Evolutionary conservation across 1,139 yeast species (phyloP), one percentile per base, ranked within the genome.

Genomic region (Candida sp.): DNA sequence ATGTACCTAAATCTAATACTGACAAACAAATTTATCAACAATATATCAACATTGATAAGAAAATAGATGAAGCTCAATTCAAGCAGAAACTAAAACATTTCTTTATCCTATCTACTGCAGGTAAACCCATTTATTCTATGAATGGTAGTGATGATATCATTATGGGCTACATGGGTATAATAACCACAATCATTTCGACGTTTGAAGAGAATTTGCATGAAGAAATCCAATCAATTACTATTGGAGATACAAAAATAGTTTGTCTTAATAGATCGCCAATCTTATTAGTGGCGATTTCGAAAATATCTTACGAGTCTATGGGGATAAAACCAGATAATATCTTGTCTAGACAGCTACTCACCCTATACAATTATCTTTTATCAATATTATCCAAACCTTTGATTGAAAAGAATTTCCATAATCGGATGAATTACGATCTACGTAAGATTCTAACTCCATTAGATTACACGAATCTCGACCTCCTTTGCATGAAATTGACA

Each of bases 41-140:
- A 22, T 47, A 51, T 40, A 54, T 65, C 6, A 34, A 38, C 1
- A 49, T 57, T 5, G 64, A 63, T 23, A 71, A 69, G 50, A 46
- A 52, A 5, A 46, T 50, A 3, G 55, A 54, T 34, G 39, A 46
- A n/a, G 54, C 53, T 1, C 43, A 47, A 41, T 82, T 81, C 55
- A 75, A 68, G 45, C 49, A 52, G 36, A 76, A 70, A 38, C 63
- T 73, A 42, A 87, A 86, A 60, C 95, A 87, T 44, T 89, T 87
- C 54, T 82, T 90, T 50, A 81, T 93, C 5, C 69, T 93, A n/a
- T 89, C 97, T 0, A 68, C 84, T 2, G 96, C 98, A 0, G 99
- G 99, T 0, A 93, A 93, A 60, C 97, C 97, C 1, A 87, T 93
- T 5, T 93, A 85, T 61, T 80, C 95, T 1, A 72, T 86, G 72